Evolutionary conservation across 257 asterid species (phyloP).

Genomic region (Misopates orontium): DNA sequence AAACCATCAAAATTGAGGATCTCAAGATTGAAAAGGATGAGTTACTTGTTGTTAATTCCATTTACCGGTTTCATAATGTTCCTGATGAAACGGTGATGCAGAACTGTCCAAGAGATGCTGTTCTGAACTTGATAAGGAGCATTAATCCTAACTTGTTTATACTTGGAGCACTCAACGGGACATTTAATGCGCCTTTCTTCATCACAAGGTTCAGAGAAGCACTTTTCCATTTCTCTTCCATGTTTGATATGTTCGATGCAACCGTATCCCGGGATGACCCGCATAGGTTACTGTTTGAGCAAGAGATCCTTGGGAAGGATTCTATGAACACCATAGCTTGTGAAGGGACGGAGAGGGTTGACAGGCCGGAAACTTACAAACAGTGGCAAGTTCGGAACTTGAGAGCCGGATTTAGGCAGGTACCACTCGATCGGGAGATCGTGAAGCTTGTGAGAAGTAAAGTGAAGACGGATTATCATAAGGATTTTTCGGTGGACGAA

Average conservation of each 20-base stretch:
- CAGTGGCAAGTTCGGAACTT: conserved; percentile 45
- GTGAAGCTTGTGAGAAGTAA: conserved; percentile 30
- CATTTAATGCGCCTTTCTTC: conserved; percentile 52
- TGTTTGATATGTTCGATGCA: conserved; percentile 53
- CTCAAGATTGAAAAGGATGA: conserved; percentile 35
- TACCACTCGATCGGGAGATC: conserved; percentile 37
- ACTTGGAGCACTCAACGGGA: conserved; percentile 42
- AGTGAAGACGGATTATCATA: conserved; percentile 44
- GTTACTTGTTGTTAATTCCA: conserved; percentile 42
- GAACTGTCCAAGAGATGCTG: conserved; percentile 41
- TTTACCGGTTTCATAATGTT: conserved; percentile 43
- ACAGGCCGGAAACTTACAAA: conserved; percentile 56
- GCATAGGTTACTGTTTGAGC: conserved; percentile 40
- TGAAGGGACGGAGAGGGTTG: conserved; percentile 51
- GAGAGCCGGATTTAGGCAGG: conserved; percentile 50
- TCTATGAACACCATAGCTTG: conserved; percentile 47
- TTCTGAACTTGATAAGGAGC: conserved; percentile 40
- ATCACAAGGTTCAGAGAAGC: conserved; percentile 49
- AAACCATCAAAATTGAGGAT: conserved; percentile 40
- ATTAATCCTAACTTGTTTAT: conserved; percentile 47
- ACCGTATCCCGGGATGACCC: conserved; percentile 32
- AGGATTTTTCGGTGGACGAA: conserved; percentile 50
- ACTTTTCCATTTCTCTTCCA: conserved; percentile 41
- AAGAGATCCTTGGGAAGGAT: conserved; percentile 40
- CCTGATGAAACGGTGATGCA: conserved; percentile 44